A percentile compares a stretch with the other conserved stretches of the same genome.
Evolutionary conservation across 2,329 filamentous ascomycete genomes (phyloP).

Genomic region (Pestalotiopsis sp.): DNA sequence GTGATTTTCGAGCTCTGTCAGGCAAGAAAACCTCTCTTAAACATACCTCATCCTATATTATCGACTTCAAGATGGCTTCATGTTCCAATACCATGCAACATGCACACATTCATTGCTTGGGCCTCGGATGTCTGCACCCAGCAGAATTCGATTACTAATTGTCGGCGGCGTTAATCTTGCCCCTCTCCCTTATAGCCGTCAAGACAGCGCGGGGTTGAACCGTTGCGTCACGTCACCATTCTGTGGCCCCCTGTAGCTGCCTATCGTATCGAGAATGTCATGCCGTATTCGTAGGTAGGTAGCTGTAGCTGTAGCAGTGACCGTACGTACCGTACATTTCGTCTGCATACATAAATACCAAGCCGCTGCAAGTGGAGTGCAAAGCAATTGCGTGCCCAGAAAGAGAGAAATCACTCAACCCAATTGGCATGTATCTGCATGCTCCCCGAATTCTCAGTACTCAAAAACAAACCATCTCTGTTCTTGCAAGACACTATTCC

Average conservation of each 20-base stretch:
- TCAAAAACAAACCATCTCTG: neutral
- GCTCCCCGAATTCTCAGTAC: neutral
- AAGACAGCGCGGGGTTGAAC: neutral
- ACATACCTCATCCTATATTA: neutral
- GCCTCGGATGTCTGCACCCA: neutral
- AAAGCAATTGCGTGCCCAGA: neutral
- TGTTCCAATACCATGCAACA: neutral
- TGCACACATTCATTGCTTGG: neutral
- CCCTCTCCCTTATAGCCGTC: neutral
- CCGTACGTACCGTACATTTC: neutral
- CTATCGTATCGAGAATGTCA: neutral
- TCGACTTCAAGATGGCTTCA: neutral
- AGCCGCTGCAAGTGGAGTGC: neutral
- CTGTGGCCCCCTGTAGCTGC: neutral
- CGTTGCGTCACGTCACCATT: neutral
- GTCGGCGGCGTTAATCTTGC: neutral
- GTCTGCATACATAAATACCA: neutral
- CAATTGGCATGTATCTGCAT: constrained; percentile 4
- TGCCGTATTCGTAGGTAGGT: neutral
- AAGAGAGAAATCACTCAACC: constrained; percentile 1
- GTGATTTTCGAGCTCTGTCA: too few relatives aligned
- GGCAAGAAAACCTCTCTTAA: too few relatives aligned
- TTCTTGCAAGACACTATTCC: constrained; percentile 13
- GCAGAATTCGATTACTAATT: neutral
- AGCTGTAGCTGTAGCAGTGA: neutral